phyloP scores from a whole-genome alignment of 2,329 filamentous ascomycete species.

The Trichoderma citrinoviride region DNA sequence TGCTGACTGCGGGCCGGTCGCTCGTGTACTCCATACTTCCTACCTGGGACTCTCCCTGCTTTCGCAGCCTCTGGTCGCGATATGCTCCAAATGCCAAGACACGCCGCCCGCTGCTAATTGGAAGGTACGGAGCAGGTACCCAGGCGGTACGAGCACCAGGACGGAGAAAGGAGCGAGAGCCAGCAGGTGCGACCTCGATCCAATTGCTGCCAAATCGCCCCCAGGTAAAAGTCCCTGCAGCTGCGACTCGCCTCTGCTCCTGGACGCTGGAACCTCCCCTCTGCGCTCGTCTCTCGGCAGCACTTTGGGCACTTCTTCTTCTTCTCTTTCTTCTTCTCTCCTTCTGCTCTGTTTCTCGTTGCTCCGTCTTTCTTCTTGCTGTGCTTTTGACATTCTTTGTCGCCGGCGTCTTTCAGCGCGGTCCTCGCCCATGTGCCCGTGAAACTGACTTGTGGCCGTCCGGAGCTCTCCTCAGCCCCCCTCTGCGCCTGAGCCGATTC shows the following conservation, averaged over 20 bases:
- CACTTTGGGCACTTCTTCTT: not conserved
- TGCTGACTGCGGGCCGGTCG: too few species aligned
- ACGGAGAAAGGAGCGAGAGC: not conserved
- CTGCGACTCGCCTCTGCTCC: not conserved
- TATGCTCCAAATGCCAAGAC: too few species aligned
- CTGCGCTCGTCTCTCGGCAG: not conserved
- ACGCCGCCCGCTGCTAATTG: too few species aligned
- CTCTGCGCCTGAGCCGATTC: not conserved
- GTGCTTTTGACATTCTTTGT: not conserved
- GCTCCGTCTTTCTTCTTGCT: not conserved
- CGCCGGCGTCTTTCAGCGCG: not conserved
- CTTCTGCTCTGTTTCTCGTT: not conserved
- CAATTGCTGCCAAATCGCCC: slow-evolving; percentile 12
- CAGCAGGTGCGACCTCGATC: slow-evolving; percentile 1
- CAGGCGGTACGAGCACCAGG: slow-evolving; percentile 2
- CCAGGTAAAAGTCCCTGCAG: slow-evolving; percentile 15
- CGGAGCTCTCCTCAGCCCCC: not conserved
- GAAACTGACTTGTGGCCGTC: not conserved
- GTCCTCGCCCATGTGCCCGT: slow-evolving; percentile 4
- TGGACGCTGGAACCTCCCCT: slow-evolving; percentile 4
- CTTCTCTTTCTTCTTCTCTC: not conserved
- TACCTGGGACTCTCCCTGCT: too few species aligned
- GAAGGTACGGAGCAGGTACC: too few species aligned
- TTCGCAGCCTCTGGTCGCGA: too few species aligned
- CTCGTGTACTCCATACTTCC: too few species aligned